These are phyloP conservation scores for Spirogloea muscicola DNA, from an alignment of 139 green algal genomes.

Conservation along the genomic window DNA sequence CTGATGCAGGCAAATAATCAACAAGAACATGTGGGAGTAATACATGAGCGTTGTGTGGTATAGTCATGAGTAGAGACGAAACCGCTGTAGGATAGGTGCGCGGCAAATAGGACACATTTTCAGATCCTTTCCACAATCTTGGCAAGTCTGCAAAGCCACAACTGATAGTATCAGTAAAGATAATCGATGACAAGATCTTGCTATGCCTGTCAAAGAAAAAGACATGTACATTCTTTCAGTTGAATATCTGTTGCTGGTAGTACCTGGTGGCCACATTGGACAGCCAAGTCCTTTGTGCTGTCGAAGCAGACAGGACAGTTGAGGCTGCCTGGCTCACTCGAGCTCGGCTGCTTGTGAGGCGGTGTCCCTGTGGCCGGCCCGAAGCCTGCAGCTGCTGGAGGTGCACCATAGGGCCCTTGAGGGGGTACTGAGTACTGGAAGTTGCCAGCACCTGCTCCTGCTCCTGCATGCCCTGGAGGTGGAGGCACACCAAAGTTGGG, in stretches of 20 bases:
- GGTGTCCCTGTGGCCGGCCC: background rate
- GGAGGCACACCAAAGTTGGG: too few species aligned
- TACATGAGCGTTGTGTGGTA: too few species aligned
- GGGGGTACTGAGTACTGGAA: too few species aligned
- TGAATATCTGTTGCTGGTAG: background rate
- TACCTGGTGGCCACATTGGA: conserved; percentile 44
- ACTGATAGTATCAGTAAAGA: conserved; percentile 7
- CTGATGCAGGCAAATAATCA: too few species aligned
- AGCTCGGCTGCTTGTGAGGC: background rate
- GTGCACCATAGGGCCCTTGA: too few species aligned
- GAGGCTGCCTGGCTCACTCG: too few species aligned
- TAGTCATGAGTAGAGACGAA: too few species aligned
- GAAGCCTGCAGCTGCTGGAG: background rate
- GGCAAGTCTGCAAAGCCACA: conserved; percentile 19
- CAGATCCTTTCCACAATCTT: conserved; percentile 1
- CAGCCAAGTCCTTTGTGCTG: conserved; percentile 23
- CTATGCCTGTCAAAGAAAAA: background rate
- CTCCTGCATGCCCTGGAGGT: too few species aligned
- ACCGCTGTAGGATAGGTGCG: conserved; percentile 1
- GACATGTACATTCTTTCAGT: conserved; percentile 10
- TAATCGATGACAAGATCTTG: background rate
- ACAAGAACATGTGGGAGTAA: too few species aligned
- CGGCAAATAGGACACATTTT: conserved; percentile 15
- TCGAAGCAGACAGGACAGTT: conserved; percentile 27
- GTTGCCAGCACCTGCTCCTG: background rate